phyloP scores from a whole-genome alignment of 371 early-diverging fungal genomes.

The Syncephalis plumigaleata region DNA sequence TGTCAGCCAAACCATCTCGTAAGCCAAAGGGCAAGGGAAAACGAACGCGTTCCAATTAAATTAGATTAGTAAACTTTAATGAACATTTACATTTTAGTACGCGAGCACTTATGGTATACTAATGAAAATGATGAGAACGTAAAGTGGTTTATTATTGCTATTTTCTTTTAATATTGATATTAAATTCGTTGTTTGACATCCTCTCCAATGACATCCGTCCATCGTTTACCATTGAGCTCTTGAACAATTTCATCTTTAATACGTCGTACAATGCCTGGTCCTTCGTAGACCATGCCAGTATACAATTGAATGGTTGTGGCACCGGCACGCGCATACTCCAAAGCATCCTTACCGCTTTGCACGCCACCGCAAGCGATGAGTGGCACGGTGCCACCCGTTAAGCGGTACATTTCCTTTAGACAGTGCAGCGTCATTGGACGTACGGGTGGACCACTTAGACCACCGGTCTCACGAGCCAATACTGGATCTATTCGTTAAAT shows the following conservation, averaged over 20 bases:
- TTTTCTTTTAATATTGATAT: conserved; percentile 1
- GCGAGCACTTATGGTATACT: too few relatives aligned
- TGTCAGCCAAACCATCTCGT: too few relatives aligned
- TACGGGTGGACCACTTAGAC: conserved; percentile 61
- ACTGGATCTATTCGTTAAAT: conserved; percentile 15
- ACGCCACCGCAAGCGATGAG: conserved; percentile 79
- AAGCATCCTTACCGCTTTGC: conserved; percentile 42
- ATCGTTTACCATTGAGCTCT: conserved; percentile 24
- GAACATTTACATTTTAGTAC: too few relatives aligned
- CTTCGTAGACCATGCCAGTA: conserved; percentile 45
- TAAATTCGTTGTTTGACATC: conserved; percentile 11
- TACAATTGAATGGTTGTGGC: conserved; percentile 63
- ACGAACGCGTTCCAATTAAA: too few relatives aligned
- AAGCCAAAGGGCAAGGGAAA: too few relatives aligned
- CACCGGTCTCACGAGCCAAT: conserved; percentile 37
- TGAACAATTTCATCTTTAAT: conserved; percentile 43
- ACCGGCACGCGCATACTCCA: conserved; percentile 54
- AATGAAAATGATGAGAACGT: too few relatives aligned
- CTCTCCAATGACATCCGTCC: conserved; percentile 31
- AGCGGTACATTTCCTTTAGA: conserved; percentile 42
- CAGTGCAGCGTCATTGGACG: conserved; percentile 36
- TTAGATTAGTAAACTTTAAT: too few relatives aligned
- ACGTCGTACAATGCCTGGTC: conserved; percentile 46
- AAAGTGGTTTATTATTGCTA: too few relatives aligned
- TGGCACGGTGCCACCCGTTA: conserved; percentile 44